Percentiles rank a stretch among this genome's conserved stretches.
Conservation (phyloP, 371 early-diverging fungal species). For the Mucor irregularis region DNA sequence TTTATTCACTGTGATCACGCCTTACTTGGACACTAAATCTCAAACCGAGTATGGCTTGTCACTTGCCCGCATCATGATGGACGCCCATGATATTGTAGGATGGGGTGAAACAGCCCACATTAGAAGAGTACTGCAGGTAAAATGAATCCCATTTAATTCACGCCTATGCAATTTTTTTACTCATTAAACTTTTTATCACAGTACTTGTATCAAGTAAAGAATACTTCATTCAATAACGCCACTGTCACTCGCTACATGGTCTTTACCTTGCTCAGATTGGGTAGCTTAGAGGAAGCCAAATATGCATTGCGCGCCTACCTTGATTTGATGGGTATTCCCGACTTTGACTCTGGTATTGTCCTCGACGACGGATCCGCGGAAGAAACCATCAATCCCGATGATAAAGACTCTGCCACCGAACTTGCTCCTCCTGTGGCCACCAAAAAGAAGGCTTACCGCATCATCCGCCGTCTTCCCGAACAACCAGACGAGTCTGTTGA, state of each 20-base stretch:
- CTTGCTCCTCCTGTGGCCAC: background rate
- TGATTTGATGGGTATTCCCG: slow-evolving; percentile 42
- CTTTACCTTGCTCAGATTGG: slow-evolving; percentile 54
- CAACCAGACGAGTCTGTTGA: slow-evolving; percentile 9
- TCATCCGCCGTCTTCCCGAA: background rate
- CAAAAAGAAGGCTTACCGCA: background rate
- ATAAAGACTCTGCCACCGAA: slow-evolving; percentile 1
- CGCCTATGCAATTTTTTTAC: background rate
- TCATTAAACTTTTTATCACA: background rate
- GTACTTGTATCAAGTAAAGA: slow-evolving; percentile 59
- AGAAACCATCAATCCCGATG: background rate
- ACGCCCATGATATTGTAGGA: slow-evolving; percentile 31
- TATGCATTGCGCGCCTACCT: slow-evolving; percentile 64
- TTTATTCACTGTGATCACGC: slow-evolving; percentile 10
- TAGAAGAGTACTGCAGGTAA: slow-evolving; percentile 32
- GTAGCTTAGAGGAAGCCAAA: slow-evolving; percentile 73
- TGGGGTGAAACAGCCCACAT: slow-evolving; percentile 37
- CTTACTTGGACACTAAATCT: slow-evolving; percentile 2
- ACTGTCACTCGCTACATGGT: slow-evolving; percentile 63
- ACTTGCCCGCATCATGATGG: slow-evolving; percentile 21
- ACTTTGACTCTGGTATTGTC: slow-evolving; percentile 1
- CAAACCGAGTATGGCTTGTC: slow-evolving; percentile 16
- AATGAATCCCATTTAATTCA: too few relatives aligned
- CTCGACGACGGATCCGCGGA: background rate
- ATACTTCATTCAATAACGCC: slow-evolving; percentile 71